These are phyloP conservation scores for Artemisia argyi DNA, from an alignment of 129 eudicot genomes.

Conservation along the genomic window DNA sequence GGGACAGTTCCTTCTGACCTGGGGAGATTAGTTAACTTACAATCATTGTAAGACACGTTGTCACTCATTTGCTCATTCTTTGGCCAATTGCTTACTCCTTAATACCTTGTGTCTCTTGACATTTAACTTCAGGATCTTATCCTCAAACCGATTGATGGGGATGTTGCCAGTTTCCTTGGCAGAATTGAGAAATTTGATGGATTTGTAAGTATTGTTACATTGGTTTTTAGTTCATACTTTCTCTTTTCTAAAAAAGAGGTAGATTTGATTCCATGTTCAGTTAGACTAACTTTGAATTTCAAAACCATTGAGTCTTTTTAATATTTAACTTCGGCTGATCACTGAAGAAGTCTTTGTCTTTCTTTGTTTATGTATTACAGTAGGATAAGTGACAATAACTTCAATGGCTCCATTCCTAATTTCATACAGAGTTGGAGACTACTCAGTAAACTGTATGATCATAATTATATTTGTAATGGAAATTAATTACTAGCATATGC, in stretches of 20 bases:
- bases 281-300: neutral
- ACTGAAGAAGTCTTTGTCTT: too few relatives aligned
- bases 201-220: constrained; percentile 50
- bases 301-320: neutral
- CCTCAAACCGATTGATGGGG: constrained; percentile 70
- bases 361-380: constrained; percentile 41
- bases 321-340: too few relatives aligned
- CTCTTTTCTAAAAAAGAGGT: constrained; percentile 1
- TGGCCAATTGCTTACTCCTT: neutral
- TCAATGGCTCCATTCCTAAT: constrained; percentile 68
- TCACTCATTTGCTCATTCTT: constrained; percentile 15
- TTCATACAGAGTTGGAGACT: constrained; percentile 66
- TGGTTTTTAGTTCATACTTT: constrained; percentile 5
- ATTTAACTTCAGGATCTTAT: constrained; percentile 41
- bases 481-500: neutral
- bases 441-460: constrained; percentile 64
- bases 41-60: constrained; percentile 51
- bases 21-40: constrained; percentile 50
- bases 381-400: constrained; percentile 73
- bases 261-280: neutral
- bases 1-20: constrained; percentile 69
- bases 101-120: constrained; percentile 6
- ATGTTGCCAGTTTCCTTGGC: constrained; percentile 57
- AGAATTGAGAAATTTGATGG: constrained; percentile 46
- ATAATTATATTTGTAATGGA: constrained; percentile 2